phyloP scores from a whole-genome alignment of 345 rosid species.

The Aegle marmelos region DNA sequence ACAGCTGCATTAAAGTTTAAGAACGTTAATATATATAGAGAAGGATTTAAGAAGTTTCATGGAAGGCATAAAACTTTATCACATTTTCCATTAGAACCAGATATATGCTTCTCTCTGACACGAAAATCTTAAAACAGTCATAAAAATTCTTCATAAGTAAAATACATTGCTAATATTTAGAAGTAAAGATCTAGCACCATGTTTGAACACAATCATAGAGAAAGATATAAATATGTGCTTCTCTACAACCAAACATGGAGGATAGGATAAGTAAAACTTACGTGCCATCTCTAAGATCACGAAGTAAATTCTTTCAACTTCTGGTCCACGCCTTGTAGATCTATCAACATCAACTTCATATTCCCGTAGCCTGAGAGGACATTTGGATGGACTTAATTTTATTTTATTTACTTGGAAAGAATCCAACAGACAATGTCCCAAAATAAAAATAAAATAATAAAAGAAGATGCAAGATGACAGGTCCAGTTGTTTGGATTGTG shows the following conservation, averaged over 20 bases:
- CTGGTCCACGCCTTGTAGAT: conserved; percentile 72
- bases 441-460: background rate
- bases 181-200: background rate
- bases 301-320: conserved; percentile 77
- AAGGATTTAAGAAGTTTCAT: background rate
- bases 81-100: background rate
- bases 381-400: conserved; percentile 14
- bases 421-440: background rate
- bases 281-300: conserved; percentile 95
- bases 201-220: background rate
- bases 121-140: background rate
- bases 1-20: conserved; percentile 50
- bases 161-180: background rate
- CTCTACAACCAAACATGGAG: background rate
- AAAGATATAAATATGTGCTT: background rate
- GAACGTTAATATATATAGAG: background rate
- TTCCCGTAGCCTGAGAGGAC: conserved; percentile 65
- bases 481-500: conserved; percentile 3
- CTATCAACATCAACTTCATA: conserved; percentile 80
- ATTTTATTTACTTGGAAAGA: conserved; percentile 1
- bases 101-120: background rate
- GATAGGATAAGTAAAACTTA: conserved; percentile 37
- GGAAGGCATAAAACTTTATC: no score
- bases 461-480: background rate
- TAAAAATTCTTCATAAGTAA: background rate